Percentiles rank a stretch among this genome's conserved stretches.
phyloP scores from a whole-genome alignment of 129 eudicot genomes.

The Flaveria brownii region DNA sequence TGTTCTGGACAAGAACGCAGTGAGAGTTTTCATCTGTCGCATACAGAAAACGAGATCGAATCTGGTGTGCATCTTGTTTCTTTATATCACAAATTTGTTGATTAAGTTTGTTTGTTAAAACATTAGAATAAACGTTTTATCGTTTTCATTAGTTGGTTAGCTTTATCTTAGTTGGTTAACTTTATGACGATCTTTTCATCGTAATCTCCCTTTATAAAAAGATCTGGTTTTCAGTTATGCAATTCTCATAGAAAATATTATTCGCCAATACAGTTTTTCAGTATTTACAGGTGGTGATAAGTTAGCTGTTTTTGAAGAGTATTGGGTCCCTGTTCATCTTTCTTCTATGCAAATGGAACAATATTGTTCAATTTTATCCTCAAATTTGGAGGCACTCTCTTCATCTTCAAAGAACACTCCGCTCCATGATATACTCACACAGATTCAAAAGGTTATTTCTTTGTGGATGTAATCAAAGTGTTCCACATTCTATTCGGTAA shows the following conservation, averaged over 20 bases:
- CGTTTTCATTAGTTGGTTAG: too few species aligned
- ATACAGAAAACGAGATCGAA: constrained; percentile 32
- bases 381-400: constrained; percentile 45
- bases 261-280: constrained; percentile 22
- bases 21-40: constrained; percentile 42
- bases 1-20: constrained; percentile 46
- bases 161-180: too few species aligned
- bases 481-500: neutral
- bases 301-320: constrained; percentile 42
- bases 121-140: too few species aligned
- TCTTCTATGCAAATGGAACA: constrained; percentile 61
- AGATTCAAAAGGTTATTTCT: constrained; percentile 7
- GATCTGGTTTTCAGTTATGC: too few species aligned
- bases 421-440: constrained; percentile 50
- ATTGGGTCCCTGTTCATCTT: constrained; percentile 73
- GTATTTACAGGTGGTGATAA: constrained; percentile 33
- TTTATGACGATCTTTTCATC: too few species aligned
- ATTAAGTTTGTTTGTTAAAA: neutral
- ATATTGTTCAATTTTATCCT: constrained; percentile 51
- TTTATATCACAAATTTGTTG: constrained; percentile 19
- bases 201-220: too few species aligned
- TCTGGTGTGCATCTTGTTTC: constrained; percentile 39
- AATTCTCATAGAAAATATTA: too few species aligned
- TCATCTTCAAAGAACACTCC: constrained; percentile 34
- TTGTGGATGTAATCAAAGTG: neutral